These are phyloP conservation scores for Abrus pulchellus DNA, from an alignment of 306 rosid genomes.

Conservation along the genomic window DNA sequence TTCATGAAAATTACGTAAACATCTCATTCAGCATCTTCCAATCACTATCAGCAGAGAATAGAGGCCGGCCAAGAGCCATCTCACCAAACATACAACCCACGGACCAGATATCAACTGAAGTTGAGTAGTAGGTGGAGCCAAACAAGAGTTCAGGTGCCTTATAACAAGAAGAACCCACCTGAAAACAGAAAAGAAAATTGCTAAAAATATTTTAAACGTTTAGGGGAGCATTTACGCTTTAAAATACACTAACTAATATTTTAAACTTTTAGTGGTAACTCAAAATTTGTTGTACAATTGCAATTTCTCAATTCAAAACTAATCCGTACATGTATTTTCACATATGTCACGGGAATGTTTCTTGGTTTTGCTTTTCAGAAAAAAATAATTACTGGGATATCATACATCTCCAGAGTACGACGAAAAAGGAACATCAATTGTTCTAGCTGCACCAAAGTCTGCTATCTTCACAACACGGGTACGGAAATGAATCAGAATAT, in stretches of 20 bases:
- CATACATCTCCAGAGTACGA: constrained; percentile 3
- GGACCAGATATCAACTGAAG: constrained; percentile 37
- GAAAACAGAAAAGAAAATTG: constrained; percentile 3
- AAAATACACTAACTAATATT: neutral
- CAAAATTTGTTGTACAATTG: too few species aligned
- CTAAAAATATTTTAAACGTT: neutral
- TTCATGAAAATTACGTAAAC: constrained; percentile 17
- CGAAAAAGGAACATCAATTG: constrained; percentile 19
- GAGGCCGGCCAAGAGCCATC: constrained; percentile 16
- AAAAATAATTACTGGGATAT: neutral
- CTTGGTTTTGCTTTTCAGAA: neutral
- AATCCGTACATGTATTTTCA: neutral
- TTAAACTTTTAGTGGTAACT: too few species aligned
- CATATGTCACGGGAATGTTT: neutral
- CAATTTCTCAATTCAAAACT: neutral
- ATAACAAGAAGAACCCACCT: constrained; percentile 19
- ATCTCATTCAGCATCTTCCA: neutral
- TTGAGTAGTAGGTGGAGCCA: constrained; percentile 29
- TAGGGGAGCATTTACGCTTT: neutral
- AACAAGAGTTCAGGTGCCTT: constrained; percentile 45
- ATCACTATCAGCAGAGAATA: neutral
- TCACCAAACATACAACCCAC: constrained; percentile 45
- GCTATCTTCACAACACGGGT: neutral
- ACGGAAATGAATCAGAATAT: neutral
- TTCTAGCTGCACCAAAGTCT: constrained; percentile 12